A percentile compares a stretch with the other conserved stretches of the same genome.
phyloP scores from a whole-genome alignment of 1,284 basidiomycete genomes.

The Spongiforma sp. region DNA sequence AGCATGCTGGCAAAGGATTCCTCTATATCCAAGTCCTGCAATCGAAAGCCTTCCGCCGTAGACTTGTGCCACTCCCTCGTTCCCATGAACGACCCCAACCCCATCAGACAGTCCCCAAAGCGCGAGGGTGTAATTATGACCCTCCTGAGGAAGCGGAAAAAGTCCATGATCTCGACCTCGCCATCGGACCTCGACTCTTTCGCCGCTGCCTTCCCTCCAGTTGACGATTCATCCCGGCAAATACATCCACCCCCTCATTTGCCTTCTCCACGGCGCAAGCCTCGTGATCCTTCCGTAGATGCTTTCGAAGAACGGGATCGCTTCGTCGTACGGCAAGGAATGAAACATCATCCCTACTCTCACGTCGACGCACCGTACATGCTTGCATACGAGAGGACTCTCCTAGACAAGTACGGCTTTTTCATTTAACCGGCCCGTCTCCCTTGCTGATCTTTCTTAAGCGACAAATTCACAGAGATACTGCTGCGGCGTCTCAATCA shows the following conservation, averaged over 20 bases:
- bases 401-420: constrained; percentile 59
- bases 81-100: constrained; percentile 9
- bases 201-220: neutral
- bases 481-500: constrained; percentile 57
- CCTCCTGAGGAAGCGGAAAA: constrained; percentile 32
- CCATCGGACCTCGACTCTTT: constrained; percentile 18
- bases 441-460: constrained; percentile 35
- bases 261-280: constrained; percentile 2
- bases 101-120: constrained; percentile 20
- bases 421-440: constrained; percentile 6
- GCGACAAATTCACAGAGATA: constrained; percentile 60
- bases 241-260: neutral
- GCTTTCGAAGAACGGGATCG: constrained; percentile 39
- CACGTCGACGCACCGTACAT: constrained; percentile 59
- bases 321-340: constrained; percentile 47
- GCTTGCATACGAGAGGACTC: constrained; percentile 63
- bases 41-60: constrained; percentile 10
- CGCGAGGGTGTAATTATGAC: constrained; percentile 27
- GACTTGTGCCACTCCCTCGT: constrained; percentile 22
- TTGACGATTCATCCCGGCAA: neutral
- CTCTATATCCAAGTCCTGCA: constrained; percentile 10
- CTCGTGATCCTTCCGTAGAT: constrained; percentile 19
- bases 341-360: constrained; percentile 60
- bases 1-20: constrained; percentile 31
- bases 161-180: constrained; percentile 15